A percentile compares a stretch with the other conserved stretches of the same genome.
phyloP scores from a whole-genome alignment of 345 rosid genomes.

The Camelina laxa region DNA sequence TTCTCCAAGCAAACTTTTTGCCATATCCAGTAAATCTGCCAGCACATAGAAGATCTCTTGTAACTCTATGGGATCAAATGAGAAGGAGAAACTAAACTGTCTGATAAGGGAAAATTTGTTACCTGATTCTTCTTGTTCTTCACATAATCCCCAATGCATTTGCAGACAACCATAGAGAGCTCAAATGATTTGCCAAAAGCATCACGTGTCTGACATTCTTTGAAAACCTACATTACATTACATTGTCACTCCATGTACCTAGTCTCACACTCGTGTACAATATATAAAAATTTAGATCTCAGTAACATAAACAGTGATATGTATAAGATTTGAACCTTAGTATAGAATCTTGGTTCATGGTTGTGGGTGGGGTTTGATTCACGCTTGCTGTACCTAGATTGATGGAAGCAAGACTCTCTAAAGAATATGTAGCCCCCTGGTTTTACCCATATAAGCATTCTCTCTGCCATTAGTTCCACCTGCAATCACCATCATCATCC shows the following conservation, averaged over 20 bases:
- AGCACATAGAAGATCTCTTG: constrained; percentile 30
- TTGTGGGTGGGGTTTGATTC: constrained; percentile 84
- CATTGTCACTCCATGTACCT: constrained; percentile 25
- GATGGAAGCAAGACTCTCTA: constrained; percentile 96
- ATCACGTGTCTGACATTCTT: constrained; percentile 62
- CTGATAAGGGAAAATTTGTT: constrained; percentile 15
- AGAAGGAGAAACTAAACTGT: constrained; percentile 1
- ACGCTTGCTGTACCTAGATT: constrained; percentile 82
- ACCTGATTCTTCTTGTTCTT: constrained; percentile 93
- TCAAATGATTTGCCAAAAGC: constrained; percentile 68
- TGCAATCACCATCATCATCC: constrained; percentile 36
- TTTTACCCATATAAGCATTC: constrained; percentile 82
- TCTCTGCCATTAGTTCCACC: constrained; percentile 75
- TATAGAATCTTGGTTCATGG: constrained; percentile 92
- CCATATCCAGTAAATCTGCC: constrained; percentile 96
- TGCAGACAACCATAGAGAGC: constrained; percentile 77
- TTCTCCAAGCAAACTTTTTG: constrained; percentile 70
- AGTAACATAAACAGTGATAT: background rate
- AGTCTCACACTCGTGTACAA: background rate
- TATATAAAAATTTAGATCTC: constrained; percentile 11
- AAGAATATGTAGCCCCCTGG: constrained; percentile 86
- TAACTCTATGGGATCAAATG: constrained; percentile 17
- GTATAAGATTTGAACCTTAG: constrained; percentile 54
- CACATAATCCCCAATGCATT: constrained; percentile 96
- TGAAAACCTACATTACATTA: constrained; percentile 61